A percentile compares a stretch with the other conserved stretches of the same genome.
Evolutionary conservation across 139 green algal species (phyloP).

Genomic region (Micractinium sp.): DNA sequence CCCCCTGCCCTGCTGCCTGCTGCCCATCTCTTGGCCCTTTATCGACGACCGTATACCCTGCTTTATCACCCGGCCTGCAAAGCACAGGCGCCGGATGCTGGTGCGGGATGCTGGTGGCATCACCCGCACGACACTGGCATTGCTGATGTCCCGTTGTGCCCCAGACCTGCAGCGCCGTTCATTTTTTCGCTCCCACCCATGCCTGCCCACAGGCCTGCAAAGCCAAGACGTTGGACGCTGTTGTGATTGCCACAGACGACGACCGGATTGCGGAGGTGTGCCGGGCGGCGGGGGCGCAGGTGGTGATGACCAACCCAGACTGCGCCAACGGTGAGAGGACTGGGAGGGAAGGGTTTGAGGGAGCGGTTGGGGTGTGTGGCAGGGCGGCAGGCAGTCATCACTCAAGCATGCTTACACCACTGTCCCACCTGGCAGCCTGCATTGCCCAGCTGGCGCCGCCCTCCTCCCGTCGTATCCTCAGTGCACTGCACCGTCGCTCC

Average conservation of each 20-base stretch:
- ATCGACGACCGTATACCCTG: too few relatives aligned
- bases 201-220: slow-evolving; percentile 45
- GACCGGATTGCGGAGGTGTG: slow-evolving; percentile 68
- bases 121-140: too few relatives aligned
- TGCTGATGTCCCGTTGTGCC: too few relatives aligned
- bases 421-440: too few relatives aligned
- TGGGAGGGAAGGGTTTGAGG: background rate
- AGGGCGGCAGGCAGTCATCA: background rate
- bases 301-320: slow-evolving; percentile 70
- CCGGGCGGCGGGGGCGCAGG: slow-evolving; percentile 56
- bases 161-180: too few relatives aligned
- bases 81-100: slow-evolving; percentile 55
- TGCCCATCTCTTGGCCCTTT: too few relatives aligned
- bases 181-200: background rate
- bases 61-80: slow-evolving; percentile 52
- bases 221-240: slow-evolving; percentile 54
- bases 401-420: background rate
- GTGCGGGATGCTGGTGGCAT: slow-evolving; percentile 29
- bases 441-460: background rate
- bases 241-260: slow-evolving; percentile 82
- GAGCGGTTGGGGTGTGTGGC: background rate
- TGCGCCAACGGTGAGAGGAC: slow-evolving; percentile 65
- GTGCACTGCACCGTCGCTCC: background rate
- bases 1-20: too few relatives aligned
- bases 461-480: background rate